Evolutionary conservation across 1,284 basidiomycete genomes (phyloP), one percentile per base, ranked within the genome.

Genomic region (Flammula alnicola): DNA sequence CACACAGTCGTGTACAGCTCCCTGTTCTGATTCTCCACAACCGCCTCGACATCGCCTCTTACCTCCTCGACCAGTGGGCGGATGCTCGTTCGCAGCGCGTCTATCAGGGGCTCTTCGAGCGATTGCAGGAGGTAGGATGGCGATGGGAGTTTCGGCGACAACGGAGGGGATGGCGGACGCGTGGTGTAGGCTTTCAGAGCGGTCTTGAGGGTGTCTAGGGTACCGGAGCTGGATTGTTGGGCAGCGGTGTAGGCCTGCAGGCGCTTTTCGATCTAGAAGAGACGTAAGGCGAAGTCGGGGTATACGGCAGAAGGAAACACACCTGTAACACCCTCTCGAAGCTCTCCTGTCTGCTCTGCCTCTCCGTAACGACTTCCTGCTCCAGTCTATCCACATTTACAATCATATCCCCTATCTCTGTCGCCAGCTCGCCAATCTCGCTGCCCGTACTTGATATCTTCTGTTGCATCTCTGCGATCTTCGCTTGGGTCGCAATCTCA

Each of bases 111-210:
- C 11, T 60, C 55, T 26, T 58, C 33, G 9, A 63, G 48, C 5
- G 39, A 37, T 3, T 54, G 26, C 1, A 62, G 43, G 36, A 61
- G 33, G 38, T 58, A 59, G 10, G 44, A 30, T 2, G 41, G 26
- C 1, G 54, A 33, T 32, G 9, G 31, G n/a, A 17, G 32, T 12
- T 14, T 50, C 19, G 49, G 41, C 17, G 32, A 36, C 30, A 30
- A 27, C 20, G 43, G 49, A 8, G 44, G 35, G 6, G 23, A 49
- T 16, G 36, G 36, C 19, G 19, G 37, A 7, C 22, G 41, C n/a
- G 19, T 47, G 11, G 46, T 45, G 37, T 60, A 60, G 9, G 58
- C 56, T 41, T 57, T 52, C 16, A 60, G 40, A 9, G 58, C 56
- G 5, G 30, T 27, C 39, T 52, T 45, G 33, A 58, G 51, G 11